Conservation (phyloP, 768 basidiomycete genomes). For the Phlebiopsis gigantea region DNA sequence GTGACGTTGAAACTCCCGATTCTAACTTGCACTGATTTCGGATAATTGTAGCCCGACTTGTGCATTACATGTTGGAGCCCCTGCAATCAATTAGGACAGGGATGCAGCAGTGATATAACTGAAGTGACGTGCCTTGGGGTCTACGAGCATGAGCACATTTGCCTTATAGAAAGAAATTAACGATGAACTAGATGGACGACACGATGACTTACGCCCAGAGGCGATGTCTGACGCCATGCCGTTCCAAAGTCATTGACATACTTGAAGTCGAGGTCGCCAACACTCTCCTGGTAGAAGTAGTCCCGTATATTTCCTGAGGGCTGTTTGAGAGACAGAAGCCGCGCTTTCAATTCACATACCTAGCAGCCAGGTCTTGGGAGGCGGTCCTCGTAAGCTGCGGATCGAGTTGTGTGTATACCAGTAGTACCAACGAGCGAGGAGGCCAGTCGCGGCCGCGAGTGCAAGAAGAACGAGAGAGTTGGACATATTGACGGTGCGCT, state of each 20-base stretch:
- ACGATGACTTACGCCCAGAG: slow-evolving; percentile 17
- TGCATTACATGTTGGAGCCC: slow-evolving; percentile 14
- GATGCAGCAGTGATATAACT: neutral
- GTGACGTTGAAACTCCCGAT: slow-evolving; percentile 1
- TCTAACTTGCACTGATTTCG: slow-evolving; percentile 7
- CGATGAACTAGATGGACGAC: no score
- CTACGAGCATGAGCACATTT: slow-evolving; percentile 1
- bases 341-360: neutral
- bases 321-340: neutral
- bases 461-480: neutral
- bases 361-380: neutral
- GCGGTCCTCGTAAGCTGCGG: neutral
- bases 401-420: neutral
- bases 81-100: neutral
- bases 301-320: neutral
- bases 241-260: slow-evolving; percentile 25
- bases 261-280: slow-evolving; percentile 26
- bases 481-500: neutral
- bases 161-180: neutral
- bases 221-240: slow-evolving; percentile 18
- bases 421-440: neutral
- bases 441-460: neutral
- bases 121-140: slow-evolving; percentile 1
- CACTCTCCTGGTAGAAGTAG: slow-evolving; percentile 16
- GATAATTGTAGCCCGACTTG: slow-evolving; percentile 14